Evolutionary conservation across 1,284 basidiomycete genomes (phyloP), one percentile per base, ranked within the genome.

Genomic region (Sporisorium sorghi): DNA sequence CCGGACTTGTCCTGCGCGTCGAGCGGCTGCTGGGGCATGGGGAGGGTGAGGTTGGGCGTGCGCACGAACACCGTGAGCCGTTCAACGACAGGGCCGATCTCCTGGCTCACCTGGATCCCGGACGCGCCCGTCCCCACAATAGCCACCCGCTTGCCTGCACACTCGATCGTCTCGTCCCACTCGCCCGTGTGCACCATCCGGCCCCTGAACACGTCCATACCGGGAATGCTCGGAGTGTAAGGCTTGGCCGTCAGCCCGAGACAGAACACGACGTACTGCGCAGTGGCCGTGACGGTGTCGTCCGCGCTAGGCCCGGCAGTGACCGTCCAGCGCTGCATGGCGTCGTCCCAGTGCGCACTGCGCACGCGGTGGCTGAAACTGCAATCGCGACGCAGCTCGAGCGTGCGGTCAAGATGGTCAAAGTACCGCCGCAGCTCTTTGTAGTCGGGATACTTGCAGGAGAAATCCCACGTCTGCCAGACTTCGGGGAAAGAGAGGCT

Each of bases 121-220:
- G 79, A 78, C 19, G 88, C 89, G 3, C 89, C 90, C 74, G 90
- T 90, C 21, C 90, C 90, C 75, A 90, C 87, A 17, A 91, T 87
- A 4, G 87, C 89, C 2, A 90, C 87, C 28, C 86, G 85, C 80
- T 90, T 89, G 12, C 87, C 87, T 54, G 84, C 84, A 57, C 90
- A 82, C 49, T 87, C 76, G 26, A 90, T 86, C 68, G 88, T 87
- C 58, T 89, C 88, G 48, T 87, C 85, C 89, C 89, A 91, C 43
- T 84, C 80, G 30, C 88, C 87, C 42, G 89, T 89, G 81, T 90
- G 89, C 81, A 88, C 89, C 24, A 86, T 71, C 8, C 82, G 72
- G 2, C 90, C 90, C 42, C 86, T 84, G 77, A 90, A 90, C 4
- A 77, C 81, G 48, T 88, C 87, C 15, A 85, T 77, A 0, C 87